A percentile compares a stretch with the other conserved stretches of the same genome.
Conservation (phyloP, 768 basidiomycete species). For the Trichaptum fuscoviolaceum region DNA sequence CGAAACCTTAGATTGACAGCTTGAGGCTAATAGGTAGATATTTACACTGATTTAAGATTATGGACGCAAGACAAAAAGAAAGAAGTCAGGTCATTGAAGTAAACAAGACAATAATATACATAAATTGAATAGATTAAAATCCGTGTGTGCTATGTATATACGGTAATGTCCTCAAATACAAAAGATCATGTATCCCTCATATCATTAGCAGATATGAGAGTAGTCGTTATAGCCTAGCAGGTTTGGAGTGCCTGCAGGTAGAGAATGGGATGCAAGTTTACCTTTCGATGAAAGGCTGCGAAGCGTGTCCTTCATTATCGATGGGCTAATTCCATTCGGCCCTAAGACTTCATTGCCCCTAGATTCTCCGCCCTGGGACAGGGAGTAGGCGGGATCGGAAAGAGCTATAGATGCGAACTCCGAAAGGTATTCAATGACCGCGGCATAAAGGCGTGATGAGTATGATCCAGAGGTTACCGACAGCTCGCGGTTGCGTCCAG, state of each 20-base stretch:
- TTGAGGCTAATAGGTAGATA: no score
- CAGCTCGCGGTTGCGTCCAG: conserved; percentile 36
- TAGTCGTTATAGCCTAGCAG: conserved; percentile 78
- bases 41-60: no score
- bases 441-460: not conserved
- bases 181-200: no score
- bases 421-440: not conserved
- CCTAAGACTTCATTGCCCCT: conserved; percentile 24
- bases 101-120: no score
- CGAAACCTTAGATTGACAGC: no score
- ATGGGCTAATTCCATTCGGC: conserved; percentile 49
- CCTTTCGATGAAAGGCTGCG: conserved; percentile 50
- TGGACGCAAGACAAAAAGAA: no score
- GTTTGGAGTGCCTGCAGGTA: conserved; percentile 55
- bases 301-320: conserved; percentile 73
- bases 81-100: no score
- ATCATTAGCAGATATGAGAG: conserved; percentile 18
- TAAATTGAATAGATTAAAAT: no score
- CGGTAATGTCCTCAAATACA: no score
- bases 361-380: not conserved
- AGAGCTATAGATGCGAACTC: not conserved
- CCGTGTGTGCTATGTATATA: no score
- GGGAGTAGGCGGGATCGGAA: not conserved
- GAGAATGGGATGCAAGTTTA: conserved; percentile 38
- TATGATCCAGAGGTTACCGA: not conserved